These are phyloP conservation scores for Fusarium irregulare DNA, from an alignment of 2,329 filamentous ascomycete species.

Conservation along the genomic window DNA sequence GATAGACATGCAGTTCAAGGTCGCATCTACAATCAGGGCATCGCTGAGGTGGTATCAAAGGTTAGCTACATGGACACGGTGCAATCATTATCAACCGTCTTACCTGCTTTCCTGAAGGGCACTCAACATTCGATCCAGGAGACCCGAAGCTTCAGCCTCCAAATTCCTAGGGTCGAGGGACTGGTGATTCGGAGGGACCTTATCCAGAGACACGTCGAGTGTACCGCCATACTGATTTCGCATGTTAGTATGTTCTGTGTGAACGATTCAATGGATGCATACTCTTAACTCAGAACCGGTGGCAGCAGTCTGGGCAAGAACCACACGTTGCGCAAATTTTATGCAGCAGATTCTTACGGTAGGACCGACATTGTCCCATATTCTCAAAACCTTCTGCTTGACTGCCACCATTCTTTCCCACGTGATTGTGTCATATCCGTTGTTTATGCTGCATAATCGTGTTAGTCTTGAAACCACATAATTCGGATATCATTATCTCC, in stretches of 20 bases:
- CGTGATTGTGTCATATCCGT: slow-evolving; percentile 80
- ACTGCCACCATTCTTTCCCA: slow-evolving; percentile 92
- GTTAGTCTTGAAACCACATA: slow-evolving; percentile 42
- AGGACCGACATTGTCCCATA: slow-evolving; percentile 84
- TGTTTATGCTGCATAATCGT: slow-evolving; percentile 76
- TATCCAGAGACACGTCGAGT: slow-evolving; percentile 83
- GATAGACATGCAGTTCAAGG: slow-evolving; percentile 86
- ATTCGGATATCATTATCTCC: slow-evolving; percentile 56
- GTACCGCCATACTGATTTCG: slow-evolving; percentile 57
- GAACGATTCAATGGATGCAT: slow-evolving; percentile 39
- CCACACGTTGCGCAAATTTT: slow-evolving; percentile 95
- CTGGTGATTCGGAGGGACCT: slow-evolving; percentile 85
- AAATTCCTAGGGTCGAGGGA: slow-evolving; percentile 82
- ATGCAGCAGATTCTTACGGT: slow-evolving; percentile 92
- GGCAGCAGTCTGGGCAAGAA: slow-evolving; percentile 91
- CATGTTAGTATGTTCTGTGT: slow-evolving; percentile 23
- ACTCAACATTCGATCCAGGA: slow-evolving; percentile 87
- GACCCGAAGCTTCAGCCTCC: slow-evolving; percentile 91
- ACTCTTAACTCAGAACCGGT: slow-evolving; percentile 85
- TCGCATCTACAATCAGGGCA: slow-evolving; percentile 88
- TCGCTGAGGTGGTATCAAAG: slow-evolving; percentile 67
- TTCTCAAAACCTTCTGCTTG: slow-evolving; percentile 86
- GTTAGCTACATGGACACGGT: slow-evolving; percentile 8
- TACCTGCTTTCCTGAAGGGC: slow-evolving; percentile 89
- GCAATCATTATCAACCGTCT: slow-evolving; percentile 44